Evolutionary conservation across 1,139 yeast species (phyloP), one percentile per base, ranked within the genome.

Genomic region (Zhuliangozyma parablackwelliae): DNA sequence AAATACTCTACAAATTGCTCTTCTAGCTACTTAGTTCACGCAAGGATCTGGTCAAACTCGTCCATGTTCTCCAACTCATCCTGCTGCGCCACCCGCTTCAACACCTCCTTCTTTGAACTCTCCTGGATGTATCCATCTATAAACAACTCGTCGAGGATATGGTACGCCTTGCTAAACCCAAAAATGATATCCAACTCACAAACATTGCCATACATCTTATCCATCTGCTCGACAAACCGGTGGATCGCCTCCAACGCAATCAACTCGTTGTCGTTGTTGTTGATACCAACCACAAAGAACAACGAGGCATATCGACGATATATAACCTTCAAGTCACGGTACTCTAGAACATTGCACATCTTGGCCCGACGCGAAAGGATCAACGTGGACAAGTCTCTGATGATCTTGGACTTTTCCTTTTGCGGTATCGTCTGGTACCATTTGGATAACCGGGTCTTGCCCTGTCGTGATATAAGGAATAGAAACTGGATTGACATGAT

Each of bases 191-290:
- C 95, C 51, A 87, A 64, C 56, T 89, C 97, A 62, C 96, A 86
- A 16, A 92, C 98, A 55, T 89, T 92, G n/a, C 97, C 97, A 55
- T 87, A 92, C 50, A 89, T 80, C 53, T 85, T 83, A 66, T 92
- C 99, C 96, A 92, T 88, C 50, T 87, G 89, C 59, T 94, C 98
- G 34, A 94, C 99, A 57, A 82, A 94, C 42, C 97, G 71, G 56
- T 94, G 98, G 37, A 94, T 82, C 25, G 85, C 70, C 53, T 94
- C 98, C 42, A 94, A 68, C 1, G 95, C 80, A 39, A 88, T 63
- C 48, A 94, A 71, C 57, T 92, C 98, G 56, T 94, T 94, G 53
- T 87, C 96, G 38, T 80, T 86, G 29, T 76, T 74, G 30, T 84
- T 90, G 32, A 90, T 78, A 0, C 96, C 97, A 32, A 88, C 85